Percentiles rank a stretch among this genome's conserved stretches.
phyloP scores from a whole-genome alignment of 176 grass and related monocot genomes.

The Paspalum vaginatum region DNA sequence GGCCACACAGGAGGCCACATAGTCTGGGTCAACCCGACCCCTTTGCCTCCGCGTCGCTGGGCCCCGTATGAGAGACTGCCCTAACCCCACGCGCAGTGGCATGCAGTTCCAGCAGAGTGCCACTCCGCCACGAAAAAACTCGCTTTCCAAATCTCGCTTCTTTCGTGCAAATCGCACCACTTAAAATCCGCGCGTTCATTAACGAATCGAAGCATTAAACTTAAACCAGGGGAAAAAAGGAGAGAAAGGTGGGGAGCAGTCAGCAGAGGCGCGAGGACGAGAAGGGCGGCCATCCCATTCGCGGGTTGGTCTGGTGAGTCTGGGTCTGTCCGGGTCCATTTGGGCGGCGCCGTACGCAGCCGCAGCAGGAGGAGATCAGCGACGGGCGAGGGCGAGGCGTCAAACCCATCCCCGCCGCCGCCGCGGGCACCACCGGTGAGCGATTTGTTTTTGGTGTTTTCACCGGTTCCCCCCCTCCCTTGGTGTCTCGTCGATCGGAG shows the following conservation, averaged over 20 bases:
- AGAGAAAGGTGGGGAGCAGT: no score
- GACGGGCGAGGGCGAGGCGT: constrained; percentile 9
- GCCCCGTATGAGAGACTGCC: not conserved
- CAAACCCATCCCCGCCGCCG: not conserved
- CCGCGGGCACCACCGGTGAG: constrained; percentile 37
- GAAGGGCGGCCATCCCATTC: constrained; percentile 5
- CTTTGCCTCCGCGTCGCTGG: not conserved
- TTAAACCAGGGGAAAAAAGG: not conserved
- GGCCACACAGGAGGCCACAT: not conserved
- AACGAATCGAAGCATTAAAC: constrained; percentile 47
- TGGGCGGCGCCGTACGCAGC: constrained; percentile 41
- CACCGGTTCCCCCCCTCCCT: not conserved
- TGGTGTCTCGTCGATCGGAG: constrained; percentile 16
- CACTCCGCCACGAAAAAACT: constrained; percentile 38
- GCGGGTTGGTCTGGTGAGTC: constrained; percentile 12
- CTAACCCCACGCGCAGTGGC: constrained; percentile 34
- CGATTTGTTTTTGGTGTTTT: not conserved
- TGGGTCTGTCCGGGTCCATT: constrained; percentile 36
- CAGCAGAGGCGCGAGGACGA: not conserved
- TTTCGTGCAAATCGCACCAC: constrained; percentile 36
- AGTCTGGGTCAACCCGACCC: constrained; percentile 39
- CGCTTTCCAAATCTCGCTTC: constrained; percentile 28
- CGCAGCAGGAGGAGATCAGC: constrained; percentile 26
- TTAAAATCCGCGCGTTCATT: constrained; percentile 44
- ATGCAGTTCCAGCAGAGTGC: constrained; percentile 24